Evolutionary conservation across 2,329 filamentous ascomycete species (phyloP).

Genomic region (Sporothrix variecibatus): DNA sequence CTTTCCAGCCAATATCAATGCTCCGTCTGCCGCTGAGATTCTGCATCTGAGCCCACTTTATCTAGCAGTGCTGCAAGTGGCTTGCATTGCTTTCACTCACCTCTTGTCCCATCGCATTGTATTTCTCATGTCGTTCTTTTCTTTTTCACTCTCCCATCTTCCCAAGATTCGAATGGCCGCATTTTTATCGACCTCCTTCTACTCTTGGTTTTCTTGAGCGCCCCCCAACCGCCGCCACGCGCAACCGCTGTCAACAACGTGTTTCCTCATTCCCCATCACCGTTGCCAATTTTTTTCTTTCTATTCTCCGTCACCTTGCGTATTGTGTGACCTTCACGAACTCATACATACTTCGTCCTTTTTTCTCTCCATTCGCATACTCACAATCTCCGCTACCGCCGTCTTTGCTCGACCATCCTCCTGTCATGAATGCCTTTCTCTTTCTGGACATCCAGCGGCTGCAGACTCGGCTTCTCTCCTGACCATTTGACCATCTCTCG

Average conservation of each 20-base stretch:
- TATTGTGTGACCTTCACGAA: not conserved
- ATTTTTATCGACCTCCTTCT: not conserved
- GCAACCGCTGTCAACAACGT: constrained; percentile 19
- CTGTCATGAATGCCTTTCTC: constrained; percentile 5
- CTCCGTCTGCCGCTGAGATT: constrained; percentile 49
- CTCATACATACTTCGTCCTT: not conserved
- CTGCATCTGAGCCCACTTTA: constrained; percentile 29
- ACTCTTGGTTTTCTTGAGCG: not conserved
- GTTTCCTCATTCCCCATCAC: not conserved
- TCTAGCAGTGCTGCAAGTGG: not conserved
- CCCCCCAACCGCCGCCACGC: not conserved
- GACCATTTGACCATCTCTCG: not conserved
- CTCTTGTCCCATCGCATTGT: not conserved
- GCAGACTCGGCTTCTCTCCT: not conserved
- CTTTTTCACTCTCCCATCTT: too few relatives aligned
- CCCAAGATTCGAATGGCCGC: not conserved
- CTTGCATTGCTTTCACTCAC: not conserved
- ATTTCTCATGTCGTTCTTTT: not conserved
- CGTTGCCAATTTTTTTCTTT: not conserved
- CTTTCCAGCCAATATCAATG: constrained; percentile 56
- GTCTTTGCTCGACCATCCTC: not conserved
- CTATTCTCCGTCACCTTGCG: not conserved
- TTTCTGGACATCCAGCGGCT: constrained; percentile 20
- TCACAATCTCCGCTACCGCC: constrained; percentile 13
- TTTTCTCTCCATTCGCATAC: not conserved